A percentile compares a stretch with the other conserved stretches of the same genome.
These are phyloP conservation scores for Bacidia gigantensis DNA, from an alignment of 495 filamentous ascomycete genomes.

Conservation along the genomic window DNA sequence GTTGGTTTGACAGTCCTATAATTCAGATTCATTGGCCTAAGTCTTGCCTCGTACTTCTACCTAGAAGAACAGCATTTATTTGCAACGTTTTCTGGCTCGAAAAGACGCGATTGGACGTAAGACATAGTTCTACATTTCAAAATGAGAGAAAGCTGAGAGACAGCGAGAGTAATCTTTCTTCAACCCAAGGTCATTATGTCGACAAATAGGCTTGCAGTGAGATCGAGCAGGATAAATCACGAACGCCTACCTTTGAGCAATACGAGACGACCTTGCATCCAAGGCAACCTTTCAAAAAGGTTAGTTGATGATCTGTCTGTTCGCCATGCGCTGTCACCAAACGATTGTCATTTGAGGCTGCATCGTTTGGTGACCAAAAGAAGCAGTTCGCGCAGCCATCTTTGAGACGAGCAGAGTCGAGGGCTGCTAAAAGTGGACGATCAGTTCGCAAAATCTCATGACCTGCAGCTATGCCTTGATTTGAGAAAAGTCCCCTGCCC, in stretches of 20 bases:
- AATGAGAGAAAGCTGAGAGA: too few species aligned
- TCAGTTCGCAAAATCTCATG: constrained; percentile 28
- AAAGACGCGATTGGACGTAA: too few species aligned
- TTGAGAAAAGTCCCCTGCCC: constrained; percentile 29
- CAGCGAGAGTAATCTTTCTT: too few species aligned
- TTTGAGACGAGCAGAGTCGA: constrained; percentile 29
- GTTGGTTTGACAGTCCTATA: constrained; percentile 48
- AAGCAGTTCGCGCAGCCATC: constrained; percentile 35
- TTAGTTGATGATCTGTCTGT: constrained; percentile 2
- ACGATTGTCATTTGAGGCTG: constrained; percentile 12
- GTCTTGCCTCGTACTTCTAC: too few species aligned
- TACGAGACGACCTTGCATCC: constrained; percentile 51
- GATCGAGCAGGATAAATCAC: too few species aligned
- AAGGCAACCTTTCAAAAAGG: constrained; percentile 38
- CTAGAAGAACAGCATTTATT: too few species aligned
- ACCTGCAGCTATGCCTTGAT: constrained; percentile 23
- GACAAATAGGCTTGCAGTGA: too few species aligned
- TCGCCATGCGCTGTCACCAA: background rate
- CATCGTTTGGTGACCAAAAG: constrained; percentile 19
- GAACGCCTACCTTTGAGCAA: constrained; percentile 46
- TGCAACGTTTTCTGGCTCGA: too few species aligned
- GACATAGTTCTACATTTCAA: too few species aligned
- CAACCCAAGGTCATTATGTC: too few species aligned
- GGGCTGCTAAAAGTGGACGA: constrained; percentile 29
- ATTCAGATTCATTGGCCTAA: too few species aligned